Conservation (phyloP, 495 filamentous ascomycete species). For the Aspergillus saccharolyticus region DNA sequence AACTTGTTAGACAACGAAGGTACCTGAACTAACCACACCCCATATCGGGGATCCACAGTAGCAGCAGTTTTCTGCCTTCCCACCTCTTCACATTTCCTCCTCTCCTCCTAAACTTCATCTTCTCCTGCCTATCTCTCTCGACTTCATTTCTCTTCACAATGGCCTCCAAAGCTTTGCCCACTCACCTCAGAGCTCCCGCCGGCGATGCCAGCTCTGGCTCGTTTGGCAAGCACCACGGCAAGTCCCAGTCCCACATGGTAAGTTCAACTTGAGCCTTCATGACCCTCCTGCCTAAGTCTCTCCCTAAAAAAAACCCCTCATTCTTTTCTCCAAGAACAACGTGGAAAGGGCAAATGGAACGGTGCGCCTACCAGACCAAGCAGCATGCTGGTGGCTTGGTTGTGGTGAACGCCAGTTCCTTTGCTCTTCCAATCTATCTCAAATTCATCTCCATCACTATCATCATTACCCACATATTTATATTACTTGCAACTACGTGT, state of each 20-base stretch:
- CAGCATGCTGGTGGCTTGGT: background rate
- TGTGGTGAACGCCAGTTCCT: background rate
- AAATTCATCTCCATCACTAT: background rate
- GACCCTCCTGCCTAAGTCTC: background rate
- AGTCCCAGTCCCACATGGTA: constrained; percentile 94
- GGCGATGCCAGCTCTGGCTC: constrained; percentile 50
- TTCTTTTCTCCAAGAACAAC: background rate
- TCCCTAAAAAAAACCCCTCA: too few species aligned
- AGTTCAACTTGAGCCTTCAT: constrained; percentile 37
- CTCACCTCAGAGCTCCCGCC: constrained; percentile 67
- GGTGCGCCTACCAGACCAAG: background rate
- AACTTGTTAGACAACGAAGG: background rate
- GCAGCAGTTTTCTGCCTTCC: background rate
- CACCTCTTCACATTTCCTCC: background rate
- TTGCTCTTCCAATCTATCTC: background rate
- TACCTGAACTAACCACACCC: background rate
- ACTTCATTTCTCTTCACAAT: constrained; percentile 42
- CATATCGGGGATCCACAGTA: background rate
- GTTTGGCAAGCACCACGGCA: constrained; percentile 79
- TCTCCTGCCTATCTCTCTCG: background rate
- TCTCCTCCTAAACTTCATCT: constrained; percentile 6
- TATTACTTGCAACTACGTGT: background rate
- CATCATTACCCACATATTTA: background rate
- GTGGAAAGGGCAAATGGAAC: background rate
- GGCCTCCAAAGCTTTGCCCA: constrained; percentile 67